Conservation (phyloP, 2,329 filamentous ascomycete species). For the Phialophora expanda region DNA sequence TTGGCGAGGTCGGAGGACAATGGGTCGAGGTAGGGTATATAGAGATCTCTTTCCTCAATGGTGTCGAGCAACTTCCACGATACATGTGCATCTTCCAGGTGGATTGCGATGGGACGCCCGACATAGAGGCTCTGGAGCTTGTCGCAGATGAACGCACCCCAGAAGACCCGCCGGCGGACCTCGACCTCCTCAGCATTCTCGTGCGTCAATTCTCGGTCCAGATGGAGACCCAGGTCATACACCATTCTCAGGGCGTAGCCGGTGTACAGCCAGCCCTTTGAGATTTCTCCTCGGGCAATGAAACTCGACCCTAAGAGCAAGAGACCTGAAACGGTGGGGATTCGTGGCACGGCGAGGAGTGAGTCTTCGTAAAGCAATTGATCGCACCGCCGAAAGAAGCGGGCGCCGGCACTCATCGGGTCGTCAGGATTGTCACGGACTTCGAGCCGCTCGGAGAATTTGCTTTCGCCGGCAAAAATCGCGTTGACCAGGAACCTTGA, state of each 20-base stretch:
- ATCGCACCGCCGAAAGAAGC: too few relatives aligned
- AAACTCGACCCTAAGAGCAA: conserved; percentile 59
- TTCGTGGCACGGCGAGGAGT: too few relatives aligned
- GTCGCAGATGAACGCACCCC: conserved; percentile 44
- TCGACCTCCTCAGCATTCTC: conserved; percentile 41
- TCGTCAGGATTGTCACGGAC: too few relatives aligned
- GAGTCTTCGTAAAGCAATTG: too few relatives aligned
- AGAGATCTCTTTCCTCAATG: too few relatives aligned
- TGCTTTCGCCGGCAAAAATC: too few relatives aligned
- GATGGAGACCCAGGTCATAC: conserved; percentile 60
- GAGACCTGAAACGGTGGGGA: neutral
- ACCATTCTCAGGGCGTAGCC: conserved; percentile 63
- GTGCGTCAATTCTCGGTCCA: conserved; percentile 41
- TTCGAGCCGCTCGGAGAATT: too few relatives aligned
- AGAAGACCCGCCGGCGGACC: conserved; percentile 44
- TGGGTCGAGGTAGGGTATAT: too few relatives aligned
- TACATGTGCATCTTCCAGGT: conserved; percentile 34
- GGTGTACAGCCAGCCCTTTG: conserved; percentile 63
- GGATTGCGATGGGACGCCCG: conserved; percentile 38
- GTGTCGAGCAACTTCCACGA: conserved; percentile 44
- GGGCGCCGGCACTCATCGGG: too few relatives aligned
- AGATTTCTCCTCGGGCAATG: conserved; percentile 57
- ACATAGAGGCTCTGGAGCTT: conserved; percentile 35
- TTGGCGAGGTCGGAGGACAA: too few relatives aligned
- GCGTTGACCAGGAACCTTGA: too few relatives aligned